These are phyloP conservation scores for Nymphaea colorata DNA, from an alignment of 164 flowering plant genomes.

Conservation along the genomic window DNA sequence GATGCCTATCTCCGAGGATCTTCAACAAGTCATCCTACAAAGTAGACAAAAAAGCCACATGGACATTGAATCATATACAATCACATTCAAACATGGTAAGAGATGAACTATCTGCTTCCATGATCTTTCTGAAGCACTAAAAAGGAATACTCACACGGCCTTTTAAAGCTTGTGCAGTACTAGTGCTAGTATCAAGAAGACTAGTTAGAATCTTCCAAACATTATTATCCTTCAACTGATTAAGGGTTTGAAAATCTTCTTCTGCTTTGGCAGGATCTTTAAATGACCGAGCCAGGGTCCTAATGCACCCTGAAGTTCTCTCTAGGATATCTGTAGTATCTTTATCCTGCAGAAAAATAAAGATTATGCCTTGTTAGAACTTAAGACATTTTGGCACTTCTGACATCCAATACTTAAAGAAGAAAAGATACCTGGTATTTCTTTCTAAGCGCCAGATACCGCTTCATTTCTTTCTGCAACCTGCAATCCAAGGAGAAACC, in stretches of 20 bases:
- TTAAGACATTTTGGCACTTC: background rate
- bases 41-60: background rate
- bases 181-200: slow-evolving; percentile 60
- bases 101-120: no score
- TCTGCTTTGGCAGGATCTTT: slow-evolving; percentile 73
- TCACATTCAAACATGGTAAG: background rate
- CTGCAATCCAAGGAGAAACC: slow-evolving; percentile 50
- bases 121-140: background rate
- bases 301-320: slow-evolving; percentile 52
- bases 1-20: slow-evolving; percentile 77
- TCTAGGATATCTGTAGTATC: slow-evolving; percentile 67
- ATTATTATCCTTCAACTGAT: slow-evolving; percentile 82
- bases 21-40: slow-evolving; percentile 81
- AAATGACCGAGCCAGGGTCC: slow-evolving; percentile 79
- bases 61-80: background rate
- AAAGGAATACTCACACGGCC: slow-evolving; percentile 31
- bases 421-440: slow-evolving; percentile 50
- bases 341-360: slow-evolving; percentile 43
- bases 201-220: slow-evolving; percentile 68
- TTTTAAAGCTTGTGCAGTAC: slow-evolving; percentile 37
- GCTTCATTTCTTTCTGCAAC: slow-evolving; percentile 95
- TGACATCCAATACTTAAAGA: background rate
- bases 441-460: slow-evolving; percentile 71
- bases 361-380: background rate
- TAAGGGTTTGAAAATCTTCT: slow-evolving; percentile 68